Conservation (phyloP, 2,329 filamentous ascomycete species). For the Cercospora sp. region DNA sequence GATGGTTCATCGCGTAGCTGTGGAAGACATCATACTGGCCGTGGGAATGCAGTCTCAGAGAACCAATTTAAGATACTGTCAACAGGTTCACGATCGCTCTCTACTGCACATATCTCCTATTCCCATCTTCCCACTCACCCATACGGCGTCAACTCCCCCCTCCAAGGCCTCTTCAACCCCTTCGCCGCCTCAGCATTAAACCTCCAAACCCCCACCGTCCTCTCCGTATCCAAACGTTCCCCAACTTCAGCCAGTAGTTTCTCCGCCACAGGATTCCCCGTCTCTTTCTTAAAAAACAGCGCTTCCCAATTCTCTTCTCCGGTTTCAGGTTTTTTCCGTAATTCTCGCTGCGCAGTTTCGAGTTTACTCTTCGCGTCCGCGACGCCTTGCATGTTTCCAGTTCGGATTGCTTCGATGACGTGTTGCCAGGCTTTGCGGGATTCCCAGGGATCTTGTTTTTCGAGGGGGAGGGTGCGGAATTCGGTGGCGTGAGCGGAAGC, state of each 20-base stretch:
- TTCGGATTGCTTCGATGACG: constrained; percentile 43
- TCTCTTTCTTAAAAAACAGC: constrained; percentile 45
- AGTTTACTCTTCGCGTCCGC: constrained; percentile 35
- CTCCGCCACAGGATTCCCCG: constrained; percentile 33
- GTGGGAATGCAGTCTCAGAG: too few species aligned
- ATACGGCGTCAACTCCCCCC: constrained; percentile 33
- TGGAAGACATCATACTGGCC: too few species aligned
- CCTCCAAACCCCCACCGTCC: constrained; percentile 68
- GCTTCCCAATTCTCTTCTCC: constrained; percentile 42
- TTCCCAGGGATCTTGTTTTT: constrained; percentile 50
- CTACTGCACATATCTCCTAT: too few species aligned
- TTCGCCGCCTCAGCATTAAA: constrained; percentile 58
- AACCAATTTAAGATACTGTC: too few species aligned
- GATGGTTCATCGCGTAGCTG: too few species aligned
- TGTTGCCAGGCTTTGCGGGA: constrained; percentile 47
- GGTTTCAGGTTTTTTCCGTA: constrained; percentile 44
- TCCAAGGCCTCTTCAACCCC: constrained; percentile 34
- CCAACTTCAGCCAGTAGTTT: constrained; percentile 40
- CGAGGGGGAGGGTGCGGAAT: constrained; percentile 35
- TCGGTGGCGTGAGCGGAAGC: constrained; percentile 26
- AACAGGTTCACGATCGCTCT: too few species aligned
- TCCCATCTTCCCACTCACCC: not conserved
- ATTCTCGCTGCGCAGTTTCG: constrained; percentile 43
- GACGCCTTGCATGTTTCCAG: constrained; percentile 47
- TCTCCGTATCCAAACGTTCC: constrained; percentile 54